Conservation (phyloP, 2,329 filamentous ascomycete species). For the Aspergillus piperis region DNA sequence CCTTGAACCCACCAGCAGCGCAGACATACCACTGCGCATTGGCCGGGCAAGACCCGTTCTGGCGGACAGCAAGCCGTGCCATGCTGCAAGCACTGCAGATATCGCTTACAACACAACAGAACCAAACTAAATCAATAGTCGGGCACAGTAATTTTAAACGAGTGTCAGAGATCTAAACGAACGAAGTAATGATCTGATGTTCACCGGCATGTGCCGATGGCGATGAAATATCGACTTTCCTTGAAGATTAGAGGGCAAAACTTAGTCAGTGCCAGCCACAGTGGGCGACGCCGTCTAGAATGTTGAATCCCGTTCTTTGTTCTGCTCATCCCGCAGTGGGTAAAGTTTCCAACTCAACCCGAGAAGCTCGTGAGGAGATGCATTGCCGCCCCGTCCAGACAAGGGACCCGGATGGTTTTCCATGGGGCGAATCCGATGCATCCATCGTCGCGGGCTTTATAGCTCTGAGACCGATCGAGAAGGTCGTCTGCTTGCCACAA, state of each 20-base stretch:
- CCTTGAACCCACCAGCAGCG: constrained; percentile 24
- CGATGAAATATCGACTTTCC: no score
- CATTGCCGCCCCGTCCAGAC: neutral
- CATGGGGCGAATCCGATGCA: neutral
- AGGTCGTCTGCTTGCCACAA: neutral
- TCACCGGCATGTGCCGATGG: no score
- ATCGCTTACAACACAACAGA: neutral
- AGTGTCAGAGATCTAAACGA: neutral
- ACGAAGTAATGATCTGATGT: no score
- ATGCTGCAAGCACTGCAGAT: constrained; percentile 2
- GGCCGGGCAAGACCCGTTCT: constrained; percentile 19
- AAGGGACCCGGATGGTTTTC: neutral
- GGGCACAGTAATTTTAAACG: neutral
- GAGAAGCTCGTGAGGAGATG: no score
- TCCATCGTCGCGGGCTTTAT: neutral
- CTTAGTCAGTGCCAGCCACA: no score
- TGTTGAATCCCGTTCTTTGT: no score
- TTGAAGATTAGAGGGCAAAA: no score
- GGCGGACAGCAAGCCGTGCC: constrained; percentile 15
- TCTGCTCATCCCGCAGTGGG: neutral
- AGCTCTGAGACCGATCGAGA: neutral
- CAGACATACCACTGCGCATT: constrained; percentile 32
- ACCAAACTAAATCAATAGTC: neutral
- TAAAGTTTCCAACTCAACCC: neutral
- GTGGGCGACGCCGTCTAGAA: no score